These are phyloP conservation scores for Hsuehochloa calcarea DNA, from an alignment of 176 grass and related monocot genomes.

Conservation along the genomic window DNA sequence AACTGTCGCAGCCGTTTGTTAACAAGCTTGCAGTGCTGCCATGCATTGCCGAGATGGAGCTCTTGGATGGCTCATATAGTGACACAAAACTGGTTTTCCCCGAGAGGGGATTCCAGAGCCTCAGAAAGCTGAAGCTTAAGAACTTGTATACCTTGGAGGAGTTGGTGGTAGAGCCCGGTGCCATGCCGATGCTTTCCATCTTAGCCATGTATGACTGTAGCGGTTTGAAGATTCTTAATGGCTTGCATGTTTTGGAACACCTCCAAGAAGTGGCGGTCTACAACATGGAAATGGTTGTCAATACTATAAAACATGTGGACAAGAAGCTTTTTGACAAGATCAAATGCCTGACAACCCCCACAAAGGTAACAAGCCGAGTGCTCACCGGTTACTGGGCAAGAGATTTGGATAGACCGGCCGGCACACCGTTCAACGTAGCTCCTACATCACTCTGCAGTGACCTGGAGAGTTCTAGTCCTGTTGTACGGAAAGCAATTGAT, in stretches of 20 bases:
- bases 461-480: neutral
- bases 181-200: conserved; percentile 46
- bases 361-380: neutral
- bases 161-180: conserved; percentile 31
- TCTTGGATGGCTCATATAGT: conserved; percentile 33
- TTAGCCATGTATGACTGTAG: conserved; percentile 48
- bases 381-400: neutral
- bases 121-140: conserved; percentile 44
- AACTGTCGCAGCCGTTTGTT: conserved; percentile 33
- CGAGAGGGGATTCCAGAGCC: conserved; percentile 40
- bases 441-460: neutral
- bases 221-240: conserved; percentile 32
- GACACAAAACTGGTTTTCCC: conserved; percentile 39
- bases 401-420: neutral
- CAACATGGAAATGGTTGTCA: conserved; percentile 27
- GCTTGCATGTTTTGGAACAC: conserved; percentile 27
- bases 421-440: neutral
- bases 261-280: conserved; percentile 46
- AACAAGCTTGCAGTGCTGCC: conserved; percentile 36
- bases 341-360: conserved; percentile 33
- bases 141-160: conserved; percentile 49
- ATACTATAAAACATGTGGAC: conserved; percentile 2
- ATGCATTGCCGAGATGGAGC: conserved; percentile 43
- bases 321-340: conserved; percentile 37
- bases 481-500: neutral